Base-by-base conservation (phyloP, 2,329 filamentous ascomycete species). In the Venturia asperata region DNA sequence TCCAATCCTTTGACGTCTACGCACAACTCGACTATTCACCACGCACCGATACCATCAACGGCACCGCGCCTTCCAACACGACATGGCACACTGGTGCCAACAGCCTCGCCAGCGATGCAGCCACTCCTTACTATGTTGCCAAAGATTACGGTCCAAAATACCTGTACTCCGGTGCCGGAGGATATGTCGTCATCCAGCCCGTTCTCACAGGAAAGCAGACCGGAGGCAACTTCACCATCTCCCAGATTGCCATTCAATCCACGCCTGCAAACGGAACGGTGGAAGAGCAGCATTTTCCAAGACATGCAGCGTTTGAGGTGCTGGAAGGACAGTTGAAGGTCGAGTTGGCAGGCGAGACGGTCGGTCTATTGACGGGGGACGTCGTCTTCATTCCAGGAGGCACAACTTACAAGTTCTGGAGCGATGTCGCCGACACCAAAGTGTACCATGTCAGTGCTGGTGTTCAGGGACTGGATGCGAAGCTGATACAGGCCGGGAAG, bases 101-200 rank as follows among this genome's bases (percentile, higher is more conserved):
- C 60, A 45, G 69, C 5, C 71, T 79, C 10, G 73, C 73, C 6
- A 39, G 62, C 5, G 68, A 74, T 65, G 67, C 70, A 0, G 67
- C 67, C 1, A 73, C 74, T 15, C 77, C 78, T 1, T 78, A 77
- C 68, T 80, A 77, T 67, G 67, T 80, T 45, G 80, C 79, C 41
- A 80, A 79, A 67, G 74, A 77, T 67, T 78, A 77, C 65, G 79
- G 79, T 0, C 77, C 78, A 11, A 80, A 79, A 68, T 80, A 77
- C 65, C 72, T 81, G 5, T 77, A 76, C 68, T 70, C 70, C 24
- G 49, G 49, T 17, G 69, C 72, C 60, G 69, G 70, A 21, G 74
- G 73, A 55, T 80, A 80, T 70, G 75, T 78, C 68, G 73, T 81
- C 64, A 70, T 81, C 2, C 74, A 77, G 67, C 78, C 79, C 1